Percentiles rank a stretch among this genome's conserved stretches.
Evolutionary conservation across 208 protist species (phyloP).

Genomic region (Trypanosoma caninum): DNA sequence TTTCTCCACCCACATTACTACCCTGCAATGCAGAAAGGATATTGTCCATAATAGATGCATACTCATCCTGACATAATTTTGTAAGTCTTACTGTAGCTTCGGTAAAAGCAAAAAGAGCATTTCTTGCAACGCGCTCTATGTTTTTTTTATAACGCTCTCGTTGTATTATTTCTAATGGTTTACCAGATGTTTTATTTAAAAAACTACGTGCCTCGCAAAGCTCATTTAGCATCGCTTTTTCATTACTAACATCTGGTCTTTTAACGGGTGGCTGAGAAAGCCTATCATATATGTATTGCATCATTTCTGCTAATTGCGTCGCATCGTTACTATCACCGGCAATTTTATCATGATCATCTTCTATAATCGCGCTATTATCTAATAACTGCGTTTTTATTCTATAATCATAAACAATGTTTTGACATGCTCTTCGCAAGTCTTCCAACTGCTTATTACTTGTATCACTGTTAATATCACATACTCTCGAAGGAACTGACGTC

Average conservation of each 20-base stretch:
- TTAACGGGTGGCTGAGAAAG: neutral
- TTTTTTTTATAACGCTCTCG: slow-evolving; percentile 29
- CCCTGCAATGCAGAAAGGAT: slow-evolving; percentile 48
- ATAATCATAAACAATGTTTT: slow-evolving; percentile 5
- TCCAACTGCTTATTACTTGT: neutral
- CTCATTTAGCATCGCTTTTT: slow-evolving; percentile 16
- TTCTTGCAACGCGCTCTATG: slow-evolving; percentile 34
- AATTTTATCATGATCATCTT: too few species aligned
- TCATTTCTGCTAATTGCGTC: too few species aligned
- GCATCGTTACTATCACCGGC: too few species aligned
- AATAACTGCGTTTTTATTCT: neutral
- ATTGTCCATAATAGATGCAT: slow-evolving; percentile 29
- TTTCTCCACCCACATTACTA: slow-evolving; percentile 17
- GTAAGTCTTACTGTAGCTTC: slow-evolving; percentile 29
- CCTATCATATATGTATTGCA: slow-evolving; percentile 3
- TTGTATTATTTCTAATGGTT: slow-evolving; percentile 33
- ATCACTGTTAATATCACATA: neutral
- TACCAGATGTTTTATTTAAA: slow-evolving; percentile 25
- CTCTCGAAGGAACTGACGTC: too few species aligned
- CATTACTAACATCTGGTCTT: neutral
- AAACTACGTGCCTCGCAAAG: slow-evolving; percentile 15
- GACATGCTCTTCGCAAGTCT: neutral
- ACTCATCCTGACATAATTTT: slow-evolving; percentile 49
- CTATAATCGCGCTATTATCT: too few species aligned
- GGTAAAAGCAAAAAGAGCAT: slow-evolving; percentile 29